These are phyloP conservation scores for Coemansia sp. DNA, from an alignment of 192 early-diverging fungal species.

Conservation along the genomic window DNA sequence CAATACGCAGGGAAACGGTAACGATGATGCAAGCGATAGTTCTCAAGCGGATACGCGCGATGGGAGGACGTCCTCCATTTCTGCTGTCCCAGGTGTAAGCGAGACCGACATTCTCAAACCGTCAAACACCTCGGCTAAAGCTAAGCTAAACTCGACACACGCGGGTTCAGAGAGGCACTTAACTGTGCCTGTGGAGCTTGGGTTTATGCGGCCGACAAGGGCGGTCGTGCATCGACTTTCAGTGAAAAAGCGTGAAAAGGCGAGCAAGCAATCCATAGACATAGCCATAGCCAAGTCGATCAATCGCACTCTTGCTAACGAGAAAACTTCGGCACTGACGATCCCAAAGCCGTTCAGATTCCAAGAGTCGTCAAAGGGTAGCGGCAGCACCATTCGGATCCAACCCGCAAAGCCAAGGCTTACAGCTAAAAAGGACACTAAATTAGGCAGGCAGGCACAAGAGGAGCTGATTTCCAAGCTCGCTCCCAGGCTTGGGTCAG, in stretches of 20 bases:
- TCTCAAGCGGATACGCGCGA: background rate
- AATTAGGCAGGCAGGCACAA: constrained; percentile 26
- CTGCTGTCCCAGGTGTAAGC: background rate
- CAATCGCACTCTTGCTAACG: constrained; percentile 18
- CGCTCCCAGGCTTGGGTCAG: constrained; percentile 21
- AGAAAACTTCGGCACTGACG: constrained; percentile 18
- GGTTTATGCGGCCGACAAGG: constrained; percentile 54
- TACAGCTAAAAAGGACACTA: constrained; percentile 1
- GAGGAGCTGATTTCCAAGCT: constrained; percentile 23
- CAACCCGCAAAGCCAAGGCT: background rate
- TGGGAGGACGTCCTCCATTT: background rate
- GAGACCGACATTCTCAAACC: background rate
- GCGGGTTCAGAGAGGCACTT: constrained; percentile 10
- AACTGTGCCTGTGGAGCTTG: constrained; percentile 38
- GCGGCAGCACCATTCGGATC: background rate
- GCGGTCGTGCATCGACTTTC: constrained; percentile 32
- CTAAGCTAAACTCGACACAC: background rate
- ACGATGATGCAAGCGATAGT: background rate
- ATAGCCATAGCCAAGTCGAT: constrained; percentile 41
- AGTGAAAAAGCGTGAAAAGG: constrained; percentile 48
- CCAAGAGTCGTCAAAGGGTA: constrained; percentile 9
- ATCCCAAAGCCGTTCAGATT: constrained; percentile 50
- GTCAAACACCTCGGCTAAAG: background rate
- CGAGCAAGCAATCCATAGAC: constrained; percentile 28
- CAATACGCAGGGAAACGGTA: background rate